phyloP scores from a whole-genome alignment of 441 rosid species.

The Heliophila coronopifolia region DNA sequence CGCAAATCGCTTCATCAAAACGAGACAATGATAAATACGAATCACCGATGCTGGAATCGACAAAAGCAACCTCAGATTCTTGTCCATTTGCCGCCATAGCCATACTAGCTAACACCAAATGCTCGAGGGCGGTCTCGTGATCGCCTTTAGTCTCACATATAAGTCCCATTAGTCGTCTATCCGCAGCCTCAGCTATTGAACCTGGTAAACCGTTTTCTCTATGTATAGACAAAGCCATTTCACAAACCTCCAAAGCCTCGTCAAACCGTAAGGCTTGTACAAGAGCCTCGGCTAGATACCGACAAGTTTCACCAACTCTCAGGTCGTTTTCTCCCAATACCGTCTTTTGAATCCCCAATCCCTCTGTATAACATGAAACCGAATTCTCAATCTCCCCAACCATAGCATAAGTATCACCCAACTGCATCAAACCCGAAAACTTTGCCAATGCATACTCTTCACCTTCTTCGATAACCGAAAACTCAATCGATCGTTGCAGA shows the following conservation, averaged over 20 bases:
- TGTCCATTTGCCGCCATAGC: conserved; percentile 60
- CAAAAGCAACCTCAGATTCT: conserved; percentile 59
- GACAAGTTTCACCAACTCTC: conserved; percentile 66
- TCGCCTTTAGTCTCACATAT: conserved; percentile 68
- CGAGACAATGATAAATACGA: conserved; percentile 55
- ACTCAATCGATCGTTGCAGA: conserved; percentile 47
- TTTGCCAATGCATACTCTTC: conserved; percentile 61
- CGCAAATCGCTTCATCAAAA: conserved; percentile 56
- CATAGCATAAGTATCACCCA: conserved; percentile 70
- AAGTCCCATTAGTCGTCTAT: conserved; percentile 71
- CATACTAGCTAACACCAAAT: conserved; percentile 68
- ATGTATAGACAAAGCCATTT: conserved; percentile 54
- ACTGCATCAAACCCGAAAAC: conserved; percentile 66
- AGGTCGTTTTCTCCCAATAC: conserved; percentile 52
- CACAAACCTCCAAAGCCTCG: conserved; percentile 48
- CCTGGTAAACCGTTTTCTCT: conserved; percentile 42
- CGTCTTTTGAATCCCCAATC: conserved; percentile 48
- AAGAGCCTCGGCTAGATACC: conserved; percentile 63
- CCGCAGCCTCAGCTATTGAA: conserved; percentile 58
- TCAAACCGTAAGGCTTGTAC: conserved; percentile 62
- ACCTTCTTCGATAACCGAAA: conserved; percentile 43
- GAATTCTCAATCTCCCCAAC: conserved; percentile 61
- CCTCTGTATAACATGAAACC: conserved; percentile 44
- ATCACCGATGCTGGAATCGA: conserved; percentile 67
- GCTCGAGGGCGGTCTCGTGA: conserved; percentile 63